phyloP scores from a whole-genome alignment of 106 monocot species.

The Agapanthus africanus region DNA sequence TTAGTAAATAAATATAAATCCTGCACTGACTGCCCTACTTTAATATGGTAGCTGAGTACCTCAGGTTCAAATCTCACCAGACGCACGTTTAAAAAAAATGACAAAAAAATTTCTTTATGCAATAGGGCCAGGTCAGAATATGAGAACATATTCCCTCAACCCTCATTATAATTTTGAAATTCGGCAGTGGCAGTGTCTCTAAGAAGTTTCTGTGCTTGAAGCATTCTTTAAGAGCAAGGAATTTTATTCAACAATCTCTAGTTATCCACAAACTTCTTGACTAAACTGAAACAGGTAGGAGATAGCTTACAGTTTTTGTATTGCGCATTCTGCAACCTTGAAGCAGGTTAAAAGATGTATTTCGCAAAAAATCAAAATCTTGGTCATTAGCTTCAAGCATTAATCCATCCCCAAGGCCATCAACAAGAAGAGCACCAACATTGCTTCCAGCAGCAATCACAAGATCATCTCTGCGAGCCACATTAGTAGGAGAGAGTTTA shows the following conservation, averaged over 20 bases:
- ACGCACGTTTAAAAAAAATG: too few relatives aligned
- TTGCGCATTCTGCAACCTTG: constrained; percentile 99
- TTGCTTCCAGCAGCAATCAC: constrained; percentile 85
- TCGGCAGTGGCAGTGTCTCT: too few relatives aligned
- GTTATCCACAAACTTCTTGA: neutral
- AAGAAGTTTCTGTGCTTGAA: constrained; percentile 11
- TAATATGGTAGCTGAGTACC: too few relatives aligned
- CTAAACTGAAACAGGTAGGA: neutral
- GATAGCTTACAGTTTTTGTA: constrained; percentile 82
- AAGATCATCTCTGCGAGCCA: constrained; percentile 86
- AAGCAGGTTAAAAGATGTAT: constrained; percentile 96
- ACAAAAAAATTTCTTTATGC: too few relatives aligned
- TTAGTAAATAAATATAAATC: too few relatives aligned
- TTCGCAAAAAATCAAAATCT: constrained; percentile 90
- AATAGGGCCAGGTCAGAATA: too few relatives aligned
- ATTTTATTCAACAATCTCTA: neutral
- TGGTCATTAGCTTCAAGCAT: constrained; percentile 72
- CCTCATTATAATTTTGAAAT: neutral
- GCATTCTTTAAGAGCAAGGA: neutral
- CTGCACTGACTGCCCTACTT: too few relatives aligned
- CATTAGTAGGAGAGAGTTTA: too few relatives aligned
- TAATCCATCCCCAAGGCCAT: constrained; percentile 95
- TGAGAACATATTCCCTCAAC: too few relatives aligned
- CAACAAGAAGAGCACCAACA: constrained; percentile 85
- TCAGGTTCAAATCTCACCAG: too few relatives aligned